Percentiles rank a stretch among this genome's conserved stretches.
These are phyloP conservation scores for Coniella lustricola DNA, from an alignment of 2,329 filamentous ascomycete species.

Conservation along the genomic window DNA sequence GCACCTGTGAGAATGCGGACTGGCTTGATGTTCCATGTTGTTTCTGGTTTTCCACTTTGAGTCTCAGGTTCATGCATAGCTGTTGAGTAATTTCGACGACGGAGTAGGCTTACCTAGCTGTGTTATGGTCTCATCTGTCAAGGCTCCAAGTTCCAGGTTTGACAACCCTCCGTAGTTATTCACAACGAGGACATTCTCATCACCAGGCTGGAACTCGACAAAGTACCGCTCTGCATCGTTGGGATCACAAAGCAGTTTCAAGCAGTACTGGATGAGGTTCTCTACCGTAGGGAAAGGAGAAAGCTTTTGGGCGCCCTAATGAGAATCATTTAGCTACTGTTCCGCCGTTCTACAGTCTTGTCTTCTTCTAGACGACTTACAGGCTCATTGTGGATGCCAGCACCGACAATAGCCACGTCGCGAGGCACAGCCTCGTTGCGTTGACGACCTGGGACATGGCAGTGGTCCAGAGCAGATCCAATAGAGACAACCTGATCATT, in stretches of 20 bases:
- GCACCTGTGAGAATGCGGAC: constrained; percentile 38
- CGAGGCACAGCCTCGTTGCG: constrained; percentile 37
- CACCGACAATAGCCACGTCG: constrained; percentile 38
- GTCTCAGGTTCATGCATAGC: no score
- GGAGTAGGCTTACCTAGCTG: constrained; percentile 31
- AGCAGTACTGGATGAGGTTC: constrained; percentile 37
- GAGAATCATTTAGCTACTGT: not conserved
- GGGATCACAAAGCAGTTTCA: constrained; percentile 43
- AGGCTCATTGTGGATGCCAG: constrained; percentile 48
- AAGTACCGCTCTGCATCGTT: constrained; percentile 48
- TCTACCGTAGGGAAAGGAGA: constrained; percentile 34
- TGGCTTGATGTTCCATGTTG: constrained; percentile 41
- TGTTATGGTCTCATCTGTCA: constrained; percentile 43
- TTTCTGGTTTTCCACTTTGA: constrained; percentile 1
- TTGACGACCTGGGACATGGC: constrained; percentile 61
- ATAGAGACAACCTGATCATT: constrained; percentile 56
- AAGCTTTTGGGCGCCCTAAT: constrained; percentile 30
- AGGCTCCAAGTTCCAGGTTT: constrained; percentile 46
- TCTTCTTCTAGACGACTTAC: constrained; percentile 17
- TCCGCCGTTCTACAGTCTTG: not conserved
- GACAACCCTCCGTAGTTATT: constrained; percentile 53
- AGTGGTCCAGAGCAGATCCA: constrained; percentile 62
- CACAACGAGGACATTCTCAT: constrained; percentile 44
- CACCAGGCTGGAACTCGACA: constrained; percentile 34
- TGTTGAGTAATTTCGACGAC: no score